Conservation (phyloP, 345 rosid genomes). For the Citrus medica region DNA sequence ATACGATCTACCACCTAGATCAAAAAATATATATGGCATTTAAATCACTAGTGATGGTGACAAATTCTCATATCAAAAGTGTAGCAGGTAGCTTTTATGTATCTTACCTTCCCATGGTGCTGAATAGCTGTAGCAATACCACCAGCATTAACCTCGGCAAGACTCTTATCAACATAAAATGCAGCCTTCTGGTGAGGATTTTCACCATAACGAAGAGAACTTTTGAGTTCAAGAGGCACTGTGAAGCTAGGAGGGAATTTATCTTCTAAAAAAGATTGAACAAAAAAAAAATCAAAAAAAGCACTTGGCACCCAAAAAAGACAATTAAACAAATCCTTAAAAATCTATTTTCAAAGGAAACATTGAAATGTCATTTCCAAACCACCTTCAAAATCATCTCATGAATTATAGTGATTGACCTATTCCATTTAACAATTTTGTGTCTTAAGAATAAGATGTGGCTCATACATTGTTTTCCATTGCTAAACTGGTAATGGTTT, state of each 20-base stretch:
- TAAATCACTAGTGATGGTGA: background rate
- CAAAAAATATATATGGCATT: background rate
- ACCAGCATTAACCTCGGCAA: slow-evolving; percentile 88
- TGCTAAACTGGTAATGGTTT: background rate
- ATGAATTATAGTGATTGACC: background rate
- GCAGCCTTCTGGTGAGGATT: slow-evolving; percentile 96
- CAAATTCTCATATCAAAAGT: background rate
- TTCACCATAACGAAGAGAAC: slow-evolving; percentile 91
- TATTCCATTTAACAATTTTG: background rate
- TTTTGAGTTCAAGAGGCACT: slow-evolving; percentile 60
- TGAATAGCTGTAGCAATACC: slow-evolving; percentile 95
- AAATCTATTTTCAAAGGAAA: background rate
- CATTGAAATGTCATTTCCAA: background rate
- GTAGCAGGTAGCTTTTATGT: background rate
- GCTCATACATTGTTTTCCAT: background rate
- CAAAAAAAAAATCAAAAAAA: background rate
- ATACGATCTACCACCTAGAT: background rate
- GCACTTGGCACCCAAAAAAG: background rate
- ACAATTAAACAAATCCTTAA: background rate
- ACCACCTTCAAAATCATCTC: background rate
- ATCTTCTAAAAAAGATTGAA: slow-evolving; percentile 49
- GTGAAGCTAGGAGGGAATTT: slow-evolving; percentile 83
- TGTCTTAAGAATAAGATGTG: background rate
- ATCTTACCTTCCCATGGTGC: slow-evolving; percentile 91
- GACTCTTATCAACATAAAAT: slow-evolving; percentile 76